Evolutionary conservation across 1,284 basidiomycete genomes (phyloP).

Genomic region (Papiliotrema laurentii): DNA sequence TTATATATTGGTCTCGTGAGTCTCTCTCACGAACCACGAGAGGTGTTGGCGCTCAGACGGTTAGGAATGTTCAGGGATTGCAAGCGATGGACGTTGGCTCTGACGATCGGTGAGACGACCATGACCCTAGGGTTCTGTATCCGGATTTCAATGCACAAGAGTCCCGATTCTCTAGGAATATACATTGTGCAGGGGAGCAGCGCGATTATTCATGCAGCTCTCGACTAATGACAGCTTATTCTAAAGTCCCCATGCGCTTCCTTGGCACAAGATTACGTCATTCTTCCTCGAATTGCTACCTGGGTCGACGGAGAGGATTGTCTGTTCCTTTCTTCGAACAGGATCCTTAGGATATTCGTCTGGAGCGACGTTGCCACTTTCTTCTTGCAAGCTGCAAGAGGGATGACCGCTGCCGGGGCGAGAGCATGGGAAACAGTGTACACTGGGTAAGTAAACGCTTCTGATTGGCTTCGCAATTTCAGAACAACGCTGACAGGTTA

Average conservation of each 20-base stretch:
- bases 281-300: conserved; percentile 60
- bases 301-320: conserved; percentile 53
- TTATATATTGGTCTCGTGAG: conserved; percentile 18
- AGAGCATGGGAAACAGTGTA: conserved; percentile 23
- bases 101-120: conserved; percentile 22
- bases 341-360: conserved; percentile 32
- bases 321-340: conserved; percentile 26
- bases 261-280: conserved; percentile 65
- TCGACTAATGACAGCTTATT: conserved; percentile 19
- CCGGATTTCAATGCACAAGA: conserved; percentile 46
- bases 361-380: conserved; percentile 62
- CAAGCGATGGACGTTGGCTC: conserved; percentile 23
- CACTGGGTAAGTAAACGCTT: conserved; percentile 25
- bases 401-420: conserved; percentile 32
- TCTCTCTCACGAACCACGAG: neutral
- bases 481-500: too few species aligned
- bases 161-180: conserved; percentile 38
- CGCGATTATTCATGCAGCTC: too few species aligned
- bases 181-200: conserved; percentile 61
- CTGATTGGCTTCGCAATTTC: too few species aligned
- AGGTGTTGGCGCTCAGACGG: too few species aligned
- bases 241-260: conserved; percentile 62
- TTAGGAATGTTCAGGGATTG: conserved; percentile 18
- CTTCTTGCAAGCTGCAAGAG: conserved; percentile 56
- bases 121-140: conserved; percentile 44